Conservation (phyloP, 345 rosid species). For the Ceriops tagal region DNA sequence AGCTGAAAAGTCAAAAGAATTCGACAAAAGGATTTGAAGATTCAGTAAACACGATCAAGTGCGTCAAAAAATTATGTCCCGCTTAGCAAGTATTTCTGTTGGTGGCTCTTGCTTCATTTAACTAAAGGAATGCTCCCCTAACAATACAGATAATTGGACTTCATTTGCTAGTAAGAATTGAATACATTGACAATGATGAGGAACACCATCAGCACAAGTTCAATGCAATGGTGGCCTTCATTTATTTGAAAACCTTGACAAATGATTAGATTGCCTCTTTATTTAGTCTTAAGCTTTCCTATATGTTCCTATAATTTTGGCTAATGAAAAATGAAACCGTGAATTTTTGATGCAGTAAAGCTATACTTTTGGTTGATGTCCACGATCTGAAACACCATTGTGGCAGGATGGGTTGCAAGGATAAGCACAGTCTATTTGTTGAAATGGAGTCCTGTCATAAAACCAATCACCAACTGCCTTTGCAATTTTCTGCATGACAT, state of each 20-base stretch:
- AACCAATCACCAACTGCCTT: conserved; percentile 94
- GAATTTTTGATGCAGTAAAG: conserved; percentile 4
- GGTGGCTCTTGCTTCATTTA: neutral
- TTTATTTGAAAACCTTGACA: conserved; percentile 42
- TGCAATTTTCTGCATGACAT: conserved; percentile 58
- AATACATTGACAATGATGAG: conserved; percentile 19
- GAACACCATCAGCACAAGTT: conserved; percentile 44
- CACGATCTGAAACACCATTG: conserved; percentile 39
- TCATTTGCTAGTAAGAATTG: conserved; percentile 18
- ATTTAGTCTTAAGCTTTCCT: conserved; percentile 2
- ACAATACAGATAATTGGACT: neutral
- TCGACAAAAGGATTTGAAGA: too few relatives aligned
- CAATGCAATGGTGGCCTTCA: conserved; percentile 37
- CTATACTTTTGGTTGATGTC: conserved; percentile 37
- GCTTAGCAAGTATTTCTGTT: neutral
- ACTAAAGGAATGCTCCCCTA: neutral
- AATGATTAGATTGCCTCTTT: conserved; percentile 22
- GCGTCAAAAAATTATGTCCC: neutral
- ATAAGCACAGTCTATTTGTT: conserved; percentile 81
- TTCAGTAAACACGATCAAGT: too few relatives aligned
- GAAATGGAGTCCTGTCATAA: conserved; percentile 58
- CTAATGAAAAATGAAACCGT: conserved; percentile 4
- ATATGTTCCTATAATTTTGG: neutral
- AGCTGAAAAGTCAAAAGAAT: too few relatives aligned
- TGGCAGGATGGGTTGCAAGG: conserved; percentile 97